Percentiles rank a stretch among this genome's conserved stretches.
phyloP scores from a whole-genome alignment of 139 green algal genomes.

The Mychonastes homosphaera region DNA sequence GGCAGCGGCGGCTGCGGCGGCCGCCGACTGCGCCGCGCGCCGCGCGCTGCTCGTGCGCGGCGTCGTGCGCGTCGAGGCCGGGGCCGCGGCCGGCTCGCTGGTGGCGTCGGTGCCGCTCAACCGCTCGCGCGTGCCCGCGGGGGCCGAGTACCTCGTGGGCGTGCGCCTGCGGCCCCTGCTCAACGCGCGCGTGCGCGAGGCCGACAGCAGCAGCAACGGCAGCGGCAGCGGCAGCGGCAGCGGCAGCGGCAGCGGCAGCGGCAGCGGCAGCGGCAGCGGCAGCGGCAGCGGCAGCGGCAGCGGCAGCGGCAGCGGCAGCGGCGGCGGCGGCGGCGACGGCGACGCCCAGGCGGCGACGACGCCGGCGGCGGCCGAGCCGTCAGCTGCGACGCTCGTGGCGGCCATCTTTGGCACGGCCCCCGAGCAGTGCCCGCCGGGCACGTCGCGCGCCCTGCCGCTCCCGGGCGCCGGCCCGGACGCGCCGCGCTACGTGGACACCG shows the following conservation, averaged over 20 bases:
- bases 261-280: too few relatives aligned
- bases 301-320: too few relatives aligned
- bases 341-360: too few relatives aligned
- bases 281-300: too few relatives aligned
- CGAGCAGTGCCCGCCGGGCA: conserved; percentile 15
- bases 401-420: conserved; percentile 18
- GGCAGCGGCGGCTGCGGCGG: conserved; percentile 1
- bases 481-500: conserved; percentile 9
- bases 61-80: too few relatives aligned
- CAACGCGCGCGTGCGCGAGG: conserved; percentile 4
- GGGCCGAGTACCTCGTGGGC: conserved; percentile 11
- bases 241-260: too few relatives aligned
- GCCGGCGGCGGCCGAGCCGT: too few relatives aligned
- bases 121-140: conserved; percentile 5
- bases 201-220: not conserved
- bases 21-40: not conserved
- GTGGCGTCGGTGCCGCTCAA: conserved; percentile 10
- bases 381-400: too few relatives aligned
- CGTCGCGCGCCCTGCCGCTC: not conserved
- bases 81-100: too few relatives aligned
- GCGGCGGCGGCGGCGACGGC: too few relatives aligned
- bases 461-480: not conserved
- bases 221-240: too few relatives aligned
- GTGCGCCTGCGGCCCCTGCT: not conserved
- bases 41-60: too few relatives aligned